Conservation (phyloP, 176 grass and related monocot genomes). For the Chrysopogon serrulatus region DNA sequence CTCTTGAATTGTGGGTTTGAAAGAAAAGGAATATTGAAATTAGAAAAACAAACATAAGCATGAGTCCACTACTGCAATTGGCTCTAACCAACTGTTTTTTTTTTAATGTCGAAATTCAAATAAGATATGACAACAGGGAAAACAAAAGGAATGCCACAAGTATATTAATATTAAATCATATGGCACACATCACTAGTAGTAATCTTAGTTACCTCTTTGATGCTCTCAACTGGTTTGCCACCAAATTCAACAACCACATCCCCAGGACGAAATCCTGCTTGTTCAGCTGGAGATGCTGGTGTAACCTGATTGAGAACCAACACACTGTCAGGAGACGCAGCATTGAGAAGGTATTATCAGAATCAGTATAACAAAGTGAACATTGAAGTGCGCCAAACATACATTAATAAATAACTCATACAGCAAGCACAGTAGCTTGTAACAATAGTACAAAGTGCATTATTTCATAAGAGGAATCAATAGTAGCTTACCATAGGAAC, state of each 20-base stretch:
- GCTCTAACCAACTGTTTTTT: not conserved
- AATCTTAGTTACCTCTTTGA: slow-evolving; percentile 68
- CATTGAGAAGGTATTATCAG: not conserved
- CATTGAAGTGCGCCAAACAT: not conserved
- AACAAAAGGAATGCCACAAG: not conserved
- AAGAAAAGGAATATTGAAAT: not conserved
- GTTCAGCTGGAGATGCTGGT: slow-evolving; percentile 68
- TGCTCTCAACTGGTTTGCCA: slow-evolving; percentile 55
- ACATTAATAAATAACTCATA: not conserved
- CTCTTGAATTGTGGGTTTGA: not conserved
- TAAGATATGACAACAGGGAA: not conserved
- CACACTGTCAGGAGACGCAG: not conserved
- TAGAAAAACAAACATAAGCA: not conserved
- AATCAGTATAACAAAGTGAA: not conserved
- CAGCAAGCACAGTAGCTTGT: not conserved
- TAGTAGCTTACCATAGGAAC: slow-evolving; percentile 65
- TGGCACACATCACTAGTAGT: not conserved
- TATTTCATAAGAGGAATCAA: not conserved
- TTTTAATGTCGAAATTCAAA: not conserved
- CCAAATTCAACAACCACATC: slow-evolving; percentile 72
- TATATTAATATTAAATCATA: not conserved
- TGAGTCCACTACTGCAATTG: not conserved
- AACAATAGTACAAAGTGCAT: not conserved
- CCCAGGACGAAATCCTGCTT: slow-evolving; percentile 70
- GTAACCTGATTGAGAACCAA: slow-evolving; percentile 59